These are phyloP conservation scores for Trichosanthes truncata DNA, from an alignment of 306 rosid genomes.

Conservation along the genomic window DNA sequence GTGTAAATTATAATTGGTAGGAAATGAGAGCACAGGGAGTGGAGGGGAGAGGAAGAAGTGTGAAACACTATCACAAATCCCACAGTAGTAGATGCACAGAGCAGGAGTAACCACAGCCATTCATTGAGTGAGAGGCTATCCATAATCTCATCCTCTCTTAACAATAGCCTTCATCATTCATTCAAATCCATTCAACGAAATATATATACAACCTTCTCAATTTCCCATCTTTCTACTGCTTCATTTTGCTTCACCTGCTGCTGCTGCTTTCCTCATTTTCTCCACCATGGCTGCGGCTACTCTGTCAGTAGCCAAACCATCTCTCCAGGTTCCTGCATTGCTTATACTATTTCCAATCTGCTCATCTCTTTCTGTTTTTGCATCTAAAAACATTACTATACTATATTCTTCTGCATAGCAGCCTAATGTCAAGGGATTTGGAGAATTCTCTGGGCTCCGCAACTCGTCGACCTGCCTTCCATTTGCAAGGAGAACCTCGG, in stretches of 20 bases:
- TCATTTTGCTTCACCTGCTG: not conserved
- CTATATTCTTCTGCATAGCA: slow-evolving; percentile 7
- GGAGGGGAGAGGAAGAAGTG: not conserved
- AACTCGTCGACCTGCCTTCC: slow-evolving; percentile 50
- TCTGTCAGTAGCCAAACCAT: slow-evolving; percentile 82
- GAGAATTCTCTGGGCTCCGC: slow-evolving; percentile 79
- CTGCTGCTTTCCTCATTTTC: not conserved
- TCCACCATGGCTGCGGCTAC: slow-evolving; percentile 86
- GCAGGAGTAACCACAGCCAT: slow-evolving; percentile 24
- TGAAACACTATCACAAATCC: not conserved
- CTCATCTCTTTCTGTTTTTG: not conserved
- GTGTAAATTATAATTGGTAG: not conserved
- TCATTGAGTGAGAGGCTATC: slow-evolving; percentile 39
- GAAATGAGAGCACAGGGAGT: slow-evolving; percentile 2
- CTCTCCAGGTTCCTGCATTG: slow-evolving; percentile 52
- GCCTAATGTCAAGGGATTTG: slow-evolving; percentile 64
- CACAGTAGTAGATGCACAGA: not conserved
- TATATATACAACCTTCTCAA: not conserved
- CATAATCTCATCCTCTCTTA: slow-evolving; percentile 53
- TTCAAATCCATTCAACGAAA: slow-evolving; percentile 22
- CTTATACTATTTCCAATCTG: not conserved
- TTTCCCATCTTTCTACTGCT: slow-evolving; percentile 4
- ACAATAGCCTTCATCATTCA: slow-evolving; percentile 12
- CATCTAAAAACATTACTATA: not conserved
- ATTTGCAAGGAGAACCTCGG: slow-evolving; percentile 53